These are phyloP conservation scores for Botrytis fabae DNA, from an alignment of 2,329 filamentous ascomycete species.

Conservation along the genomic window DNA sequence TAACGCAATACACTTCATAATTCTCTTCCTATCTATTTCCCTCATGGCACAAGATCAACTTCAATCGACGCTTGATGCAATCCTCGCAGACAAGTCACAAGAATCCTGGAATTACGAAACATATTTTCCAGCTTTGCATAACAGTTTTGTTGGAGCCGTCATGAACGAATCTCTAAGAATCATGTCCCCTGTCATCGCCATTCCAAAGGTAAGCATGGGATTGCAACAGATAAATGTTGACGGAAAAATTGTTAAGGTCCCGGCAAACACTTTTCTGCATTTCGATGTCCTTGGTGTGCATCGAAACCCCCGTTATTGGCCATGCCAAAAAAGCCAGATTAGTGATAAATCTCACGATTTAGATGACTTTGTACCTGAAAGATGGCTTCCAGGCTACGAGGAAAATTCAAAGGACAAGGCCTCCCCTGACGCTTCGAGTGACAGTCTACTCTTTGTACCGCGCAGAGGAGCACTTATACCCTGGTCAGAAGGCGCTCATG, in stretches of 20 bases:
- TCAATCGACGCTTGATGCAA: constrained; percentile 66
- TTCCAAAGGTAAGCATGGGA: constrained; percentile 64
- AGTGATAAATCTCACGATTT: constrained; percentile 32
- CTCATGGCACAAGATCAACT: constrained; percentile 62
- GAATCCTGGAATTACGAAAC: constrained; percentile 70
- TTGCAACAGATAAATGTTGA: constrained; percentile 54
- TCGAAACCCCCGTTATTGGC: constrained; percentile 58
- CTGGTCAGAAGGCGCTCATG: constrained; percentile 42
- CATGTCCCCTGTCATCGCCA: constrained; percentile 67
- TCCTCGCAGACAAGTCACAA: constrained; percentile 60
- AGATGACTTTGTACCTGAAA: constrained; percentile 54
- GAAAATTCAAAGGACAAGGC: background rate
- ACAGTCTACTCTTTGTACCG: background rate
- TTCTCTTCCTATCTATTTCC: constrained; percentile 67
- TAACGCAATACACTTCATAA: constrained; percentile 69
- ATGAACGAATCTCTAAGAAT: constrained; percentile 77
- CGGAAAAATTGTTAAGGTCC: constrained; percentile 24
- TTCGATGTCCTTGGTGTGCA: constrained; percentile 49
- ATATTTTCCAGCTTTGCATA: constrained; percentile 63
- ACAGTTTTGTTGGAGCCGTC: constrained; percentile 70
- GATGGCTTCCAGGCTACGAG: constrained; percentile 48
- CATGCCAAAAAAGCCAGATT: constrained; percentile 29
- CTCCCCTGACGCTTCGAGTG: background rate
- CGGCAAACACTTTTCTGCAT: constrained; percentile 44
- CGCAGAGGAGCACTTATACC: constrained; percentile 35